Base-by-base conservation (phyloP, 2,329 filamentous ascomycete genomes). In the Penicillium digitatum region DNA sequence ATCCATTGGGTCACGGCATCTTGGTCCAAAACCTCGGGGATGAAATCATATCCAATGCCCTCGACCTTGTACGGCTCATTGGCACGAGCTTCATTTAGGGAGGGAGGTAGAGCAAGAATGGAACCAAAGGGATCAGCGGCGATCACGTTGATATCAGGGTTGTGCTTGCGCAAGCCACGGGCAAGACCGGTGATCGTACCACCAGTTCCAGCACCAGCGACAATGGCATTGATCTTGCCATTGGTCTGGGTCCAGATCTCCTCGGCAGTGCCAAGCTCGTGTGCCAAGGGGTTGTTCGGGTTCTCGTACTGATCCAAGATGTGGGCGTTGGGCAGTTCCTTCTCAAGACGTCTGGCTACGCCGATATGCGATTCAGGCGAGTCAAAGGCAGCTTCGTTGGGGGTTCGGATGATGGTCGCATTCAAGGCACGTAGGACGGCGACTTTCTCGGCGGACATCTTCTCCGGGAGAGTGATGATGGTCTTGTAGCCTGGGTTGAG, bases 391-490 rank as follows among this genome's bases (percentile, higher is more conserved):
- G 94, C 94, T 75, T 95, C 90, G 32, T 92, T 99, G 24, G 94
- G 94, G 4, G 94, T 99, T 52, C 94, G 87, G 73, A 99, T 96
- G 75, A 99, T 97, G 70, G 95, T 96, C 39, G 94, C 94, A 61
- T 93, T 93, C 49, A 99, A 83, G 29, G 94, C 93, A 66, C 91
- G 89, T 59, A 99, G 82, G 27, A 99, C 94, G 2, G 93, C 88
- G 37, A 99, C 94, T 77, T 99, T 99, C 77, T 99, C 94, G 45
- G 91, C 89, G 1, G 91, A 96, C 94, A 99, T 99, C 81, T 99
- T 99, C 78, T 99, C 94, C 48, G 94, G 94, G 43, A 99, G 84
- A 11, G 94, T 99, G 74, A 99, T 99, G 76, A 99, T 97, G 38
- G 92, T 95, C 76, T 93, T 93, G 82, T 97, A 99, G 63, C 92